phyloP scores from a whole-genome alignment of 2,329 filamentous ascomycete species.

The Fusarium sp. region DNA sequence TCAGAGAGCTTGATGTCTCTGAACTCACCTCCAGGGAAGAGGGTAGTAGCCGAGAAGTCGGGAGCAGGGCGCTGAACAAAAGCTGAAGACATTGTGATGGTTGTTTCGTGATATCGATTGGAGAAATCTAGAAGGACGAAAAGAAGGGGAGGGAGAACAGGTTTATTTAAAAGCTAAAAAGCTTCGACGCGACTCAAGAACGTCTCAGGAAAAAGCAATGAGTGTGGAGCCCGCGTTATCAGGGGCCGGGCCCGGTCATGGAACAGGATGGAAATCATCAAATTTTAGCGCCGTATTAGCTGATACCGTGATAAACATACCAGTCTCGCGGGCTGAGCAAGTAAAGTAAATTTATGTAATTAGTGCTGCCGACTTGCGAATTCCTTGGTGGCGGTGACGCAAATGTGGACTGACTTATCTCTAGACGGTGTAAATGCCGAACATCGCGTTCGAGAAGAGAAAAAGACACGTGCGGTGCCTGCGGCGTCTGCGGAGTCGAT shows the following conservation, averaged over 20 bases:
- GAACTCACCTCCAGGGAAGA: conserved; percentile 58
- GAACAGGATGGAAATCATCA: conserved; percentile 30
- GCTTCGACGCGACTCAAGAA: background rate
- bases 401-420: conserved; percentile 7
- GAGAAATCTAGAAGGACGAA: background rate
- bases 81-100: conserved; percentile 50
- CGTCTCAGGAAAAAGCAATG: conserved; percentile 18
- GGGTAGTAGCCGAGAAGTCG: conserved; percentile 57
- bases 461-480: background rate
- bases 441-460: no score
- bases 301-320: conserved; percentile 8
- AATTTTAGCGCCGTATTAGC: conserved; percentile 30
- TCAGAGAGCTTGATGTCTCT: conserved; percentile 56
- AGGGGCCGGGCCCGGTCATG: conserved; percentile 13
- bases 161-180: background rate
- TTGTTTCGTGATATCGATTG: background rate
- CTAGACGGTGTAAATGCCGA: background rate
- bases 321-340: no score
- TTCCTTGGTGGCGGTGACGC: conserved; percentile 9
- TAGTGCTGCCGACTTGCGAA: background rate
- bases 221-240: conserved; percentile 22
- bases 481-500: background rate
- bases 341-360: conserved; percentile 8
- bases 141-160: background rate
- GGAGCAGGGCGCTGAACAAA: conserved; percentile 60